Evolutionary conservation across 164 flowering plant genomes (phyloP).

Genomic region (Echeveria elegans): DNA sequence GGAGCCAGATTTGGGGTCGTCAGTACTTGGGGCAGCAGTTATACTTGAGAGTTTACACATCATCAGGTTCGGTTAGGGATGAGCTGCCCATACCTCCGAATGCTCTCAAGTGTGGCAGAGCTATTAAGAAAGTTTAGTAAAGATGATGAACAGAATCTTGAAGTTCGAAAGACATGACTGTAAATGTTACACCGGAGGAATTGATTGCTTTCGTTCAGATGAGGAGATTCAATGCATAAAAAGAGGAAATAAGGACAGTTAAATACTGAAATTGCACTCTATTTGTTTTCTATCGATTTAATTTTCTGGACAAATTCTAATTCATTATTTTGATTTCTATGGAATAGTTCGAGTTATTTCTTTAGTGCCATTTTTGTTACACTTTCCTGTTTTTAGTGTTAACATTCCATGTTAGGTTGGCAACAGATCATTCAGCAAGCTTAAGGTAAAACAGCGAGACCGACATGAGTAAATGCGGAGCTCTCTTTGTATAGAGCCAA

Average conservation of each 20-base stretch:
- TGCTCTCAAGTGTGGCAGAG: constrained; percentile 65
- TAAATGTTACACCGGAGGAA: not conserved
- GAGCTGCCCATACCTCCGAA: constrained; percentile 48
- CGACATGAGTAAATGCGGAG: too few relatives aligned
- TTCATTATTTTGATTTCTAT: not conserved
- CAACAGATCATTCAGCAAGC: too few relatives aligned
- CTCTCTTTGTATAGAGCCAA: too few relatives aligned
- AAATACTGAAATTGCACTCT: not conserved
- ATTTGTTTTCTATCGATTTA: too few relatives aligned
- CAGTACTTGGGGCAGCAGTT: constrained; percentile 72
- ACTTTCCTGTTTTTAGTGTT: too few relatives aligned
- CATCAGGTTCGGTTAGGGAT: constrained; percentile 42
- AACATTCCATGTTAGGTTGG: too few relatives aligned
- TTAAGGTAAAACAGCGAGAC: too few relatives aligned
- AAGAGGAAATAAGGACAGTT: not conserved
- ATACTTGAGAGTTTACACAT: constrained; percentile 48
- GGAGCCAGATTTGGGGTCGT: constrained; percentile 62
- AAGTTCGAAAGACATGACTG: not conserved
- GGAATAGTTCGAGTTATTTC: not conserved
- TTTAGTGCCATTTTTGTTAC: too few relatives aligned
- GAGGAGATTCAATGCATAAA: not conserved
- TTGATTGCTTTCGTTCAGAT: not conserved
- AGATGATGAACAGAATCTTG: not conserved
- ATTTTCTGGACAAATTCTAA: not conserved
- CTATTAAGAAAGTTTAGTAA: constrained; percentile 42